These are phyloP conservation scores for Kodamaea plutei DNA, from an alignment of 1,139 yeast genomes.

Conservation along the genomic window DNA sequence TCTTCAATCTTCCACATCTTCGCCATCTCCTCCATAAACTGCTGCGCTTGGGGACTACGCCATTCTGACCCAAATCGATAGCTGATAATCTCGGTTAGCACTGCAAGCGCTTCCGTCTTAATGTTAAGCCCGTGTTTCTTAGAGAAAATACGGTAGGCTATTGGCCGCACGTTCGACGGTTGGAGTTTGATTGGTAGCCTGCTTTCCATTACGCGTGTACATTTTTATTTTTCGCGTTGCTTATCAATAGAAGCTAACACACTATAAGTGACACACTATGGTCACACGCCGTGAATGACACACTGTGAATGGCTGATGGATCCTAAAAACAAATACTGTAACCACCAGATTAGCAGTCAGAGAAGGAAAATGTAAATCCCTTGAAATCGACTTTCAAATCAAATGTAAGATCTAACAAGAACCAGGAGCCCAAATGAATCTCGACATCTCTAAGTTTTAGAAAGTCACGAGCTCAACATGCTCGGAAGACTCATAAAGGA, in stretches of 20 bases:
- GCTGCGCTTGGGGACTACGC: conserved; percentile 66
- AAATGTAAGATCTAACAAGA: too few species aligned
- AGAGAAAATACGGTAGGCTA: conserved; percentile 84
- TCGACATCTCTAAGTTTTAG: too few species aligned
- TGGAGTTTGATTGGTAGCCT: conserved; percentile 75
- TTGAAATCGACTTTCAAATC: too few species aligned
- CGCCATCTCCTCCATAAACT: conserved; percentile 76
- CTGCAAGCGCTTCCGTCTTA: conserved; percentile 76
- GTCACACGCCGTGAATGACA: too few species aligned
- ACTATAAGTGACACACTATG: too few species aligned
- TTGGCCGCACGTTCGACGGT: conserved; percentile 80
- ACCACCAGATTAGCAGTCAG: too few species aligned
- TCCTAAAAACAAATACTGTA: background rate
- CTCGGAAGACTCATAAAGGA: too few species aligned
- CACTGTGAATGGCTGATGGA: background rate
- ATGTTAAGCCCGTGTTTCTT: conserved; percentile 90
- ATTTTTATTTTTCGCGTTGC: conserved; percentile 2
- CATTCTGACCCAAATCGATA: conserved; percentile 79
- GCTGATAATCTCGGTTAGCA: conserved; percentile 71
- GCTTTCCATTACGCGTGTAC: conserved; percentile 6
- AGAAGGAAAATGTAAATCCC: too few species aligned
- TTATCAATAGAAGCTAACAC: too few species aligned
- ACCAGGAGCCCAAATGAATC: too few species aligned
- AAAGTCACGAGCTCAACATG: too few species aligned
- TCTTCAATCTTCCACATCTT: conserved; percentile 84